Percentiles rank a stretch among this genome's conserved stretches.
Conservation (phyloP, 768 basidiomycete genomes). For the Mycena albidolilacea region DNA sequence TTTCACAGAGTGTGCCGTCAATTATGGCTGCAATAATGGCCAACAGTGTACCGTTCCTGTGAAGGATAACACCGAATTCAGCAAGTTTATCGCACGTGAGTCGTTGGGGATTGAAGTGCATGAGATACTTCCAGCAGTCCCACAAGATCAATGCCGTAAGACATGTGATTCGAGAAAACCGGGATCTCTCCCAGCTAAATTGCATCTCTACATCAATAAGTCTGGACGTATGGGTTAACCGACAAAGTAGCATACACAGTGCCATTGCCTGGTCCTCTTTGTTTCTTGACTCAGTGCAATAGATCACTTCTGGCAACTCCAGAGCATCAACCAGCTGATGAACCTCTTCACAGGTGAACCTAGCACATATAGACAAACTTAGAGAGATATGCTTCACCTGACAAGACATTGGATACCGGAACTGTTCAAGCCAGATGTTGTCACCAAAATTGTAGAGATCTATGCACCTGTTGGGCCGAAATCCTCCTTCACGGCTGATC, state of each 20-base stretch:
- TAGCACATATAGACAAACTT: not conserved
- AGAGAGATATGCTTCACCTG: not conserved
- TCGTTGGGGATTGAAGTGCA: slow-evolving; percentile 23
- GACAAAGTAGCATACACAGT: not conserved
- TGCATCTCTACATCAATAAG: slow-evolving; percentile 36
- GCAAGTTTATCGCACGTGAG: slow-evolving; percentile 26
- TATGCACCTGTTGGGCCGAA: slow-evolving; percentile 14
- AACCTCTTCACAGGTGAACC: slow-evolving; percentile 16
- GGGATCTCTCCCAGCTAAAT: slow-evolving; percentile 38
- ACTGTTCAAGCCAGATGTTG: slow-evolving; percentile 21
- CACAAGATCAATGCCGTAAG: slow-evolving; percentile 29
- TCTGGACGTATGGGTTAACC: slow-evolving; percentile 20
- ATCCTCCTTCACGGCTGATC: slow-evolving; percentile 11
- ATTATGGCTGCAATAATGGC: slow-evolving; percentile 32
- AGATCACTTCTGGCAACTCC: slow-evolving; percentile 20
- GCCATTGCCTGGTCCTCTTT: slow-evolving; percentile 22
- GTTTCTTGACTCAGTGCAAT: slow-evolving; percentile 15
- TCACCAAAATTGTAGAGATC: slow-evolving; percentile 2
- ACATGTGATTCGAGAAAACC: slow-evolving; percentile 35
- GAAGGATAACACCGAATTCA: slow-evolving; percentile 1
- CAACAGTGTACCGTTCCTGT: slow-evolving; percentile 33
- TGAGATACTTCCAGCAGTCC: slow-evolving; percentile 38
- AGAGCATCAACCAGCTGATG: slow-evolving; percentile 21
- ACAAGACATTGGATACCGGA: not conserved
- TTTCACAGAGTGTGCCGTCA: slow-evolving; percentile 35